Evolutionary conservation across 345 rosid genomes (phyloP).

Genomic region (Syzygium jambos): DNA sequence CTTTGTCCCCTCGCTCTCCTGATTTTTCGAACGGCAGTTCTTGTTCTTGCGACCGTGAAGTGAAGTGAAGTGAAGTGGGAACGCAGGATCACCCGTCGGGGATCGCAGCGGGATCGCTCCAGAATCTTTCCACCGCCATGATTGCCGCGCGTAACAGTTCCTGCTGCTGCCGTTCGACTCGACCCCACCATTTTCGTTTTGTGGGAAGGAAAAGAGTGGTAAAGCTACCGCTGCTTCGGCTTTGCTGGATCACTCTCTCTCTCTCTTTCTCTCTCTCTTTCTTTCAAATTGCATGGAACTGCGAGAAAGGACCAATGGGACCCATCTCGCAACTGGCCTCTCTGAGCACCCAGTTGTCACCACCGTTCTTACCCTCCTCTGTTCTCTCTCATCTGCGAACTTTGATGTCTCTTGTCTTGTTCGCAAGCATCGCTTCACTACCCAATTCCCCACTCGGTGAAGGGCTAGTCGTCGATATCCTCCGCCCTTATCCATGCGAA

Average conservation of each 20-base stretch:
- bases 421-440: not conserved
- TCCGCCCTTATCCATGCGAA: not conserved
- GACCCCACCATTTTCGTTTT: not conserved
- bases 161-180: not conserved
- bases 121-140: not conserved
- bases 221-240: not conserved
- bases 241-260: not conserved
- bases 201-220: not conserved
- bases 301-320: not conserved
- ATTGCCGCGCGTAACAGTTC: not conserved
- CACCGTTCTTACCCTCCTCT: not conserved
- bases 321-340: not conserved
- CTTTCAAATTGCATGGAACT: not conserved
- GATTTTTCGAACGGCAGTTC: not conserved
- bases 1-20: not conserved
- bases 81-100: not conserved
- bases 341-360: constrained; percentile 4
- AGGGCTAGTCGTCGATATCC: not conserved
- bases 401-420: not conserved
- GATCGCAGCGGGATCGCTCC: not conserved
- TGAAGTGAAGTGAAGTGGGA: not conserved
- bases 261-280: not conserved
- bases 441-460: not conserved
- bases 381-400: not conserved
- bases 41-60: not conserved